Percentiles rank a stretch among this genome's conserved stretches.
Evolutionary conservation across 2,329 filamentous ascomycete genomes (phyloP).

Genomic region (Ilyonectria destructans): DNA sequence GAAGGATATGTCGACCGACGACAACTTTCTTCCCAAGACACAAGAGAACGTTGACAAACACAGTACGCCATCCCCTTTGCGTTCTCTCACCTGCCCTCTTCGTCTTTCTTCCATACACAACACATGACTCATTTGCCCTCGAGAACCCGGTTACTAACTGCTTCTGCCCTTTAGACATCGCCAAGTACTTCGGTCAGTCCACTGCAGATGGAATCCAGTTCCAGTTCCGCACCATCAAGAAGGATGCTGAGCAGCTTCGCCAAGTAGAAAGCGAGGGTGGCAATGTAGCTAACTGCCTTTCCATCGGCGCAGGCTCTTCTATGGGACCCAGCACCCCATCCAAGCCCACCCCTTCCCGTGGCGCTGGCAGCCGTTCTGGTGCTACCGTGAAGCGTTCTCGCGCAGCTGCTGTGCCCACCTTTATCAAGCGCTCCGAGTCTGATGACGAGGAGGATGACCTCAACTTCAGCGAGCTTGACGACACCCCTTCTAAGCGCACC

Average conservation of each 20-base stretch:
- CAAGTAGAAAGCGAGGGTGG: slow-evolving; percentile 61
- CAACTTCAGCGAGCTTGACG: slow-evolving; percentile 53
- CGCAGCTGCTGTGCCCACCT: slow-evolving; percentile 29
- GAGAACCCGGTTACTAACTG: slow-evolving; percentile 15
- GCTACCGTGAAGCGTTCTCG: slow-evolving; percentile 49
- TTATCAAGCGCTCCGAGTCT: slow-evolving; percentile 49
- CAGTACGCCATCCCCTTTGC: slow-evolving; percentile 54
- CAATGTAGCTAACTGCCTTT: slow-evolving; percentile 62
- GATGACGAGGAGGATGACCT: slow-evolving; percentile 51
- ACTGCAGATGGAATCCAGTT: slow-evolving; percentile 73
- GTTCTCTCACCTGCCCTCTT: slow-evolving; percentile 4
- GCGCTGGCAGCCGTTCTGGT: slow-evolving; percentile 45
- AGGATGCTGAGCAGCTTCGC: slow-evolving; percentile 65
- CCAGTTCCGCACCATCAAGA: slow-evolving; percentile 72
- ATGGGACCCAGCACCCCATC: slow-evolving; percentile 51
- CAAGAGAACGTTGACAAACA: slow-evolving; percentile 58
- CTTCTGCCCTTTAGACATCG: slow-evolving; percentile 65
- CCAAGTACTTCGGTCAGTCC: slow-evolving; percentile 73
- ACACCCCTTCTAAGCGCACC: slow-evolving; percentile 57
- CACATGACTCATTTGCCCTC: background rate
- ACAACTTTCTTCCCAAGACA: slow-evolving; percentile 55
- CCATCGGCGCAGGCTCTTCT: slow-evolving; percentile 45
- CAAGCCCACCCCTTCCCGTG: slow-evolving; percentile 45
- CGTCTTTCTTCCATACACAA: slow-evolving; percentile 11
- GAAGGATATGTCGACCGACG: slow-evolving; percentile 58